Evolutionary conservation across 2,329 filamentous ascomycete species (phyloP), one percentile per base, ranked within the genome.

Genomic region (Gyromitra esculenta): DNA sequence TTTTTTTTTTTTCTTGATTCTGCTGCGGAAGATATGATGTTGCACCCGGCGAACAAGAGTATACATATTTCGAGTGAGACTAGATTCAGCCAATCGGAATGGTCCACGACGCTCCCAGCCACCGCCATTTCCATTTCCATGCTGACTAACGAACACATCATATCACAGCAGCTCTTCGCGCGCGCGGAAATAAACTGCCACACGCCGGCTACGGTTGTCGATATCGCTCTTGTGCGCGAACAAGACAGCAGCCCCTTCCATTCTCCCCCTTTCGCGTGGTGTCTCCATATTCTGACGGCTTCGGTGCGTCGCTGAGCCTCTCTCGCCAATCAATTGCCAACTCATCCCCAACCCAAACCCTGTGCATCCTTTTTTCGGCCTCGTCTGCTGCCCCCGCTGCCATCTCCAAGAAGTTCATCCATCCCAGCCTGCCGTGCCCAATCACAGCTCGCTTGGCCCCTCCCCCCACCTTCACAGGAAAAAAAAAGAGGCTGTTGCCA

Each of bases 121-220:
- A 77, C 75, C 71, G 70, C 66, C 71, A 69, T 75, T 67, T 60
- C 66, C 71, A 69, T 75, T 67, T 54, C n/a, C 41, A 25, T 74
- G 75, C 64, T 77, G 70, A 77, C 70, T 77, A 77, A 77, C 62
- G 56, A 70, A 73, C 74, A 76, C 73, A 76, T 76, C 67, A 72
- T 18, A 50, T 31, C 43, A 59, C 71, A 54, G 35, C 63, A 52
- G 6, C 41, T 21, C 43, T 72, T 56, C 50, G 48, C 62, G 70
- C 62, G 70, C 21, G 57, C 68, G 41, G 60, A 66, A 73, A 56
- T 56, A 64, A 56, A 57, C 71, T 69, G 70, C 70, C 70, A 69
- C 64, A 75, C 25, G 25, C 72, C 52, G 65, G 72, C 65, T 69
- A 56, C 60, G 66, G 59, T 50, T 75, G 65, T 69, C 64, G 65